Base-by-base conservation (phyloP, 2,329 filamentous ascomycete genomes). In the Hypoxylon sp. region DNA sequence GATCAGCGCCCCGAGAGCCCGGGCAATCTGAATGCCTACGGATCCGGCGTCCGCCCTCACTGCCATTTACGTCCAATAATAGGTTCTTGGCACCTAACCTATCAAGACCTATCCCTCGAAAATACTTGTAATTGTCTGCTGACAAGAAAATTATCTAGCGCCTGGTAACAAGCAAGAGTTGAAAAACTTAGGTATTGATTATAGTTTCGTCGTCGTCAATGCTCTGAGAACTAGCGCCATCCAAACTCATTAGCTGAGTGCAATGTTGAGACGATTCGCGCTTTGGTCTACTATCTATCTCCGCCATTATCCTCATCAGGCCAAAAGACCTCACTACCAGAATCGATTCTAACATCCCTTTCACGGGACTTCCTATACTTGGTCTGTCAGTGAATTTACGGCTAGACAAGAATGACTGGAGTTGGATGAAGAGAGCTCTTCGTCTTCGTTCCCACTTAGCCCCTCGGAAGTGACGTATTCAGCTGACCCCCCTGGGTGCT, bases 1-100 rank as follows among this genome's bases (percentile, higher is more conserved):
- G 6, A 23, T 36, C 10, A 58, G 32, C 43, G 23, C 32, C 43
- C 55, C 55, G 55, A 58, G 41, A 38, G 14, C 13, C 43, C 43
- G 41, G 43, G 25, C 17, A 11, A 43, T 43, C 38, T 43, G 38
- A 43, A 17, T 43, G 17, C 9, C 17, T 21, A 43, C 38, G 38
- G 38, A 21, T 17, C 38, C 38, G 38, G 38, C n/a, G 17, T 21
- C 38, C 17, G 7, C 17, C 17, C n/a, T 7, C 17, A 43, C 38
- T 7, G 17, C 17, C 38, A 9, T 43, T 19, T 17, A 21, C 9
- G 38, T 21, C 17, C 21, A 36, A 36, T n/a, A 5, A 14, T n/a
- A 36, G 14, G 14, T n/a, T 36, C 4, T 36, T 36, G 34, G 14
- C 6, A 6, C 34, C 14, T n/a, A n/a, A n/a, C 13, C 34, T 30